Conservation (phyloP, 805 yeast genomes). For the Candida boidinii region DNA sequence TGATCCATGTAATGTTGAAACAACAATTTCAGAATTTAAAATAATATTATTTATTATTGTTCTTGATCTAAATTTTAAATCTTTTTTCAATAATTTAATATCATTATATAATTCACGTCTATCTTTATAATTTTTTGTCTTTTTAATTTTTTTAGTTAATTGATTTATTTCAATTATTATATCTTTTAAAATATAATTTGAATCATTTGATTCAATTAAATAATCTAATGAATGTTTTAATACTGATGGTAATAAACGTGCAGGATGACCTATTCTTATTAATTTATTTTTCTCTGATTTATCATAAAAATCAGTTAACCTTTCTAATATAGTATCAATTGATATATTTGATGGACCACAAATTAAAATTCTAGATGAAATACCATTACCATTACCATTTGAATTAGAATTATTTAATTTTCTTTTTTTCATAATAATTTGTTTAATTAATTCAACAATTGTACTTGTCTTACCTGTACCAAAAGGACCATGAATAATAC, state of each 20-base stretch:
- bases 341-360: constrained; percentile 94
- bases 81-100: constrained; percentile 61
- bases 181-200: constrained; percentile 56
- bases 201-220: constrained; percentile 48
- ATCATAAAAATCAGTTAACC: constrained; percentile 40
- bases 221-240: constrained; percentile 71
- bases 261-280: constrained; percentile 92
- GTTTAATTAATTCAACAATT: constrained; percentile 70
- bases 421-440: constrained; percentile 36
- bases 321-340: constrained; percentile 83
- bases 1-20: constrained; percentile 84
- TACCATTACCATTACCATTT: no score
- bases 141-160: constrained; percentile 42
- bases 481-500: constrained; percentile 72
- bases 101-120: constrained; percentile 61
- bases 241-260: constrained; percentile 58
- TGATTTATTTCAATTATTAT: constrained; percentile 63
- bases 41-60: constrained; percentile 54
- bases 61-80: constrained; percentile 56
- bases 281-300: constrained; percentile 32
- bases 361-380: constrained; percentile 49
- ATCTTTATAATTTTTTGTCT: constrained; percentile 55
- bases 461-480: constrained; percentile 87
- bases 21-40: constrained; percentile 55
- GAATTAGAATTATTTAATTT: constrained; percentile 14